phyloP scores from a whole-genome alignment of 78 protist genomes.

The Dictyostelium purpureum region DNA sequence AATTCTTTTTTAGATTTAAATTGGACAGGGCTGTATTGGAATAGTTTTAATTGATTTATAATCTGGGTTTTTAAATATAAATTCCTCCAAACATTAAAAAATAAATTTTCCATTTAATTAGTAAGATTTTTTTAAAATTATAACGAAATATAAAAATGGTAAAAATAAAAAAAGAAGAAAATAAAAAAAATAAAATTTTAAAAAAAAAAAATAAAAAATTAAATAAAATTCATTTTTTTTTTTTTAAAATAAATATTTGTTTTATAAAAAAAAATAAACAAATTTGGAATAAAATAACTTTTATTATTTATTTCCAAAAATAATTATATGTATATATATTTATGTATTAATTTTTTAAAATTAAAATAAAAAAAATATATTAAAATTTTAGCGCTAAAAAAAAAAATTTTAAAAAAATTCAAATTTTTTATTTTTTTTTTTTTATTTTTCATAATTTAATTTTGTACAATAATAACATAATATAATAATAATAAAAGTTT shows the following conservation, averaged over 20 bases:
- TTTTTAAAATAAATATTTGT: background rate
- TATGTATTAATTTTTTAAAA: too few relatives aligned
- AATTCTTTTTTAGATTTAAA: too few relatives aligned
- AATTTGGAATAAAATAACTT: too few relatives aligned
- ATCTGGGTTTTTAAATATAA: too few relatives aligned
- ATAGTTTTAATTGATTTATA: too few relatives aligned
- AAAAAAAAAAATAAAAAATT: background rate
- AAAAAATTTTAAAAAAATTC: background rate
- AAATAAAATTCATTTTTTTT: background rate
- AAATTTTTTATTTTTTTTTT: background rate
- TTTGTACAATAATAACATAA: background rate
- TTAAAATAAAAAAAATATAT: background rate
- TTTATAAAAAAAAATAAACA: background rate
- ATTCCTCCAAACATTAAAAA: too few relatives aligned
- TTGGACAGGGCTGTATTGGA: too few relatives aligned
- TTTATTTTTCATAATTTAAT: background rate
- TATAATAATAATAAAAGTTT: too few relatives aligned
- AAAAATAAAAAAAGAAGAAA: background rate
- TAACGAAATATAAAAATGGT: background rate
- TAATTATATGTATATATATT: too few relatives aligned
- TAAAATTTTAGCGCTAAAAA: background rate
- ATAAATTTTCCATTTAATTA: too few relatives aligned
- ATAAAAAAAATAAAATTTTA: background rate
- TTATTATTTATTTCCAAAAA: too few relatives aligned
- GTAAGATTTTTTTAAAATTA: too few relatives aligned